Conservation (phyloP, 768 basidiomycete genomes). For the Tephrocybe rancida region DNA sequence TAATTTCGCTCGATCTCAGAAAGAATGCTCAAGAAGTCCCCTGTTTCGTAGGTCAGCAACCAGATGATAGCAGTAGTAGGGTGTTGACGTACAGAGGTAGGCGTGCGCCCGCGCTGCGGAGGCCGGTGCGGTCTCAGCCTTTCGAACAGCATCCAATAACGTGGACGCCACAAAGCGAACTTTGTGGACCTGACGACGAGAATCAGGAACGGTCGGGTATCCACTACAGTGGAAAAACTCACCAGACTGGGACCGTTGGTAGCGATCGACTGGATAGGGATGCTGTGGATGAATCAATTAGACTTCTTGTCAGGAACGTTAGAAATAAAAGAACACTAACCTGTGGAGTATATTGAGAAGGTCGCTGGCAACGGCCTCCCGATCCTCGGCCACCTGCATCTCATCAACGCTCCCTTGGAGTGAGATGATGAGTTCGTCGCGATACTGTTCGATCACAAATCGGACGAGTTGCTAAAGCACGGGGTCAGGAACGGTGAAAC, state of each 20-base stretch:
- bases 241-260: conserved; percentile 83
- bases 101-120: conserved; percentile 85
- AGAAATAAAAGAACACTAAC: conserved; percentile 33
- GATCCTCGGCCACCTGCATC: conserved; percentile 65
- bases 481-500: not conserved
- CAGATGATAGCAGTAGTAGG: not conserved
- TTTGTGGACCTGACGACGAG: conserved; percentile 72
- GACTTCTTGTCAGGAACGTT: not conserved
- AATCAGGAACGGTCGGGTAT: conserved; percentile 17
- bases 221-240: conserved; percentile 5
- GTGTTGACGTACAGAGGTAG: conserved; percentile 68
- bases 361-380: conserved; percentile 86
- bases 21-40: conserved; percentile 91
- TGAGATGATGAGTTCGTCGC: conserved; percentile 77
- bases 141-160: conserved; percentile 79
- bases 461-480: conserved; percentile 81
- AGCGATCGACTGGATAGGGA: conserved; percentile 92
- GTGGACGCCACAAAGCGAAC: conserved; percentile 94
- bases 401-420: conserved; percentile 70
- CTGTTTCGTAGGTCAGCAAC: conserved; percentile 38
- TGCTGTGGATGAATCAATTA: conserved; percentile 44
- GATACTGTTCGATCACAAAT: conserved; percentile 91
- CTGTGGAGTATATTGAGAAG: conserved; percentile 85
- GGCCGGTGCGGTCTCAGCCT: conserved; percentile 77
- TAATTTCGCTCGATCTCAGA: conserved; percentile 93